A percentile compares a stretch with the other conserved stretches of the same genome.
Conservation (phyloP, 805 yeast species). For the Candida vaughaniae region DNA sequence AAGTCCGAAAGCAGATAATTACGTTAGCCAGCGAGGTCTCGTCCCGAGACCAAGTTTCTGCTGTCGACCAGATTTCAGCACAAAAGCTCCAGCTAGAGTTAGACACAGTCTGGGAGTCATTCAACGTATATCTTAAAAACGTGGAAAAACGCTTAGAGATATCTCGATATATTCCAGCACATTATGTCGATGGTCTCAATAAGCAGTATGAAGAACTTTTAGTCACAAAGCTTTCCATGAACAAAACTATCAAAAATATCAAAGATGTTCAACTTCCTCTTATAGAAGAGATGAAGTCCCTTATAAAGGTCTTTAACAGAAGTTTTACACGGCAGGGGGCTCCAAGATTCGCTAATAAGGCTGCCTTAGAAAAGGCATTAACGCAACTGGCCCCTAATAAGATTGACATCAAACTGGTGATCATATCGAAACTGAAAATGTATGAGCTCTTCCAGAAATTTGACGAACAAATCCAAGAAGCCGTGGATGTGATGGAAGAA, state of each 20-base stretch:
- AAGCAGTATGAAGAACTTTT: slow-evolving; percentile 20
- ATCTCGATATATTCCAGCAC: slow-evolving; percentile 11
- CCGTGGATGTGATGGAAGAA: slow-evolving; percentile 5
- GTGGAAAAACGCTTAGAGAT: slow-evolving; percentile 19
- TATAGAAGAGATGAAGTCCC: slow-evolving; percentile 30
- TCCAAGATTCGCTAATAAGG: slow-evolving; percentile 6
- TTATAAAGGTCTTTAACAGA: slow-evolving; percentile 22
- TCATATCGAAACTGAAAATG: slow-evolving; percentile 13
- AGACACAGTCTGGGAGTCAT: slow-evolving; percentile 25
- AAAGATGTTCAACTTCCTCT: slow-evolving; percentile 33
- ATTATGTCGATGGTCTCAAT: slow-evolving; percentile 20
- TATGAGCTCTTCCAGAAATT: slow-evolving; percentile 9
- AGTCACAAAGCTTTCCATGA: slow-evolving; percentile 12
- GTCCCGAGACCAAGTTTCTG: background rate
- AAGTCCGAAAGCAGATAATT: slow-evolving; percentile 31
- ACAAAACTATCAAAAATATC: slow-evolving; percentile 22
- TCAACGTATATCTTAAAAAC: slow-evolving; percentile 24
- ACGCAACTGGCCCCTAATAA: too few species aligned
- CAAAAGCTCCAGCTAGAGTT: slow-evolving; percentile 27
- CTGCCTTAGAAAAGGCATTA: slow-evolving; percentile 1
- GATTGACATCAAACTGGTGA: background rate
- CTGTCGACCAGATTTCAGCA: slow-evolving; percentile 11
- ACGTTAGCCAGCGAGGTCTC: slow-evolving; percentile 10
- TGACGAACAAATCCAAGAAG: slow-evolving; percentile 7
- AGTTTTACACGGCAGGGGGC: slow-evolving; percentile 17